Base-by-base conservation (phyloP, 371 early-diverging fungal species). In the Dinochytrium kinnereticum region DNA sequence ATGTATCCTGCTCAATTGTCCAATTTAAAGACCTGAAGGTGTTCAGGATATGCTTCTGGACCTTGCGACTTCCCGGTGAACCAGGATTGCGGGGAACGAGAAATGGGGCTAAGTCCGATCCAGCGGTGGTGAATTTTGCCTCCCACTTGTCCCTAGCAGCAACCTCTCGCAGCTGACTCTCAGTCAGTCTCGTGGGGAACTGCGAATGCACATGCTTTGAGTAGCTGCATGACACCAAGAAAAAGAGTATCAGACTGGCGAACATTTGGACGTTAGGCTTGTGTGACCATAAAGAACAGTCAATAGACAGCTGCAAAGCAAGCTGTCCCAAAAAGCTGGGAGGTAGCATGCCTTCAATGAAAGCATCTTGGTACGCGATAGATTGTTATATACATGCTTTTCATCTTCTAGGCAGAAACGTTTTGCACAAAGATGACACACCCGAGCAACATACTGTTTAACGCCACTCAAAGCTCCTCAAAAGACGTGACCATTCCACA, bases 1-100 rank as follows among this genome's bases (percentile, higher is more conserved):
- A 96, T n/a, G 77, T 73, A 76, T 96, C 96, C 64, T 87, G 66
- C 68, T 95, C 94, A 0, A 97, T 87, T 61, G 88, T 82, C 91
- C 95, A 98, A 37, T 70, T 69, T 10, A 84, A 70, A 21, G 73
- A 71, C 3, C 77, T 72, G 71, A 96, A 89, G 37, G 89, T 85
- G 2, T 85, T 73, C 96, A 90, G 2, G 51, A 26, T 21, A 95
- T 96, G 44, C 93, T 85, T 7, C 92, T 90, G 26, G 96, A 86
- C 39, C 73, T 69, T 17, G 76, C 71, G 10, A 83, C 71, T 26
- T 81, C 74, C 40, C 76, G 81, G 17, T 71, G 51, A 17, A 80
- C 17, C 49, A 64, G 5, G 76, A 68, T 1, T 53, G 51, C 39
- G 68, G 2, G 5, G 50, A 24, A 1, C 40, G 21, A 24, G 44